Evolutionary conservation across 306 rosid genomes (phyloP).

Genomic region (Fragaria nilgerrensis): DNA sequence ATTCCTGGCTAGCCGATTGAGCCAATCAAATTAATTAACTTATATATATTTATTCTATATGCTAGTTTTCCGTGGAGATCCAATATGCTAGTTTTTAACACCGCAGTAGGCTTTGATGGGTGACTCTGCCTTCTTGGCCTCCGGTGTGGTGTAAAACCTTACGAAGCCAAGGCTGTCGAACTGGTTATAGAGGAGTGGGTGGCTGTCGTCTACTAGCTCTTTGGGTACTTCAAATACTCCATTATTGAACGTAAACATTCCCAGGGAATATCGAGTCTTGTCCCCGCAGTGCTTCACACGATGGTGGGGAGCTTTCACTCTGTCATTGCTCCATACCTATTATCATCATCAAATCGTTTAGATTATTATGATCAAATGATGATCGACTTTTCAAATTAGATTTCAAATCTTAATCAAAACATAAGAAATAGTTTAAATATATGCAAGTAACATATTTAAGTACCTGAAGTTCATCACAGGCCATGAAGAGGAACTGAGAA

Average conservation of each 20-base stretch:
- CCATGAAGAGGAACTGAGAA: not conserved
- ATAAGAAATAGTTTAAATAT: no score
- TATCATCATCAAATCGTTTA: no score
- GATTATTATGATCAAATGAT: no score
- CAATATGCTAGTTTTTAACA: not conserved
- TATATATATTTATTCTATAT: no score
- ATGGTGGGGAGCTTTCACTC: not conserved
- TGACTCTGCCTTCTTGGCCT: not conserved
- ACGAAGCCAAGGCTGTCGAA: not conserved
- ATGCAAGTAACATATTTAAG: no score
- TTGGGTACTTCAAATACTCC: not conserved
- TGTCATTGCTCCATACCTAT: not conserved
- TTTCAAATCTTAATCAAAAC: no score
- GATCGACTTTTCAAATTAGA: no score
- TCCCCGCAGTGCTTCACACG: conserved; percentile 2
- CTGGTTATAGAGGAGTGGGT: not conserved
- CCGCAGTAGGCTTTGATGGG: not conserved
- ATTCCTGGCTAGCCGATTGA: no score
- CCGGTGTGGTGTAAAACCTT: not conserved
- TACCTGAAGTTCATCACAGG: conserved; percentile 9
- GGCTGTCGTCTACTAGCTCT: not conserved
- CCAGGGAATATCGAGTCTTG: not conserved
- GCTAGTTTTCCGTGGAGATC: no score
- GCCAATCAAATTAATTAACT: no score
- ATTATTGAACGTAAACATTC: not conserved